phyloP scores from a whole-genome alignment of 768 basidiomycete species.

The Russula vinacea region DNA sequence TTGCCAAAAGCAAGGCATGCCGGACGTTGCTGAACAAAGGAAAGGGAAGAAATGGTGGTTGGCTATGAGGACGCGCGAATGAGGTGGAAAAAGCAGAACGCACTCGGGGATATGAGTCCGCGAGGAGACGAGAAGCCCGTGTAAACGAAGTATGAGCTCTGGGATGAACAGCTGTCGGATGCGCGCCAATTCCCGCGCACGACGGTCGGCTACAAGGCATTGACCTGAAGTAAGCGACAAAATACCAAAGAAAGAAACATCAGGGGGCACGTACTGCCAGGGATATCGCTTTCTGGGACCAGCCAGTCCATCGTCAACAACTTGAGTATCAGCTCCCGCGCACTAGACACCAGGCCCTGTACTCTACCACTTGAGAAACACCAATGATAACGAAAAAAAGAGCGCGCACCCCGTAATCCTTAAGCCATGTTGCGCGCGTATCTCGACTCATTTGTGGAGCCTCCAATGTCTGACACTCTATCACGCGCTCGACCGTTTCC shows the following conservation, averaged over 20 bases:
- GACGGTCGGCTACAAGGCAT: conserved; percentile 45
- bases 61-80: not conserved
- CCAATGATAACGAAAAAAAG: not conserved
- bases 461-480: conserved; percentile 58
- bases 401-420: conserved; percentile 55
- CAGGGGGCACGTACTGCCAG: conserved; percentile 5
- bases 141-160: conserved; percentile 83
- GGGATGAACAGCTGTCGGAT: conserved; percentile 88
- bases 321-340: conserved; percentile 61
- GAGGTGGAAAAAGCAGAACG: conserved; percentile 32
- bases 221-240: not conserved
- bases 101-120: conserved; percentile 63
- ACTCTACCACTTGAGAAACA: not conserved
- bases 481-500: conserved; percentile 60
- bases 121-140: conserved; percentile 66
- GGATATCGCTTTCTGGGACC: conserved; percentile 48
- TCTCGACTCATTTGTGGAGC: conserved; percentile 57
- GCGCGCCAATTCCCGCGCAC: conserved; percentile 66
- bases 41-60: not conserved
- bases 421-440: conserved; percentile 56
- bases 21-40: conserved; percentile 60
- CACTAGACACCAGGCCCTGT: conserved; percentile 60
- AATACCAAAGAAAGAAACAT: not conserved
- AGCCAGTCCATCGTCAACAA: conserved; percentile 79
- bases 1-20: conserved; percentile 70